A percentile compares a stretch with the other conserved stretches of the same genome.
Conservation (phyloP, 2,329 filamentous ascomycete genomes). For the Aspergillus calidoustus region DNA sequence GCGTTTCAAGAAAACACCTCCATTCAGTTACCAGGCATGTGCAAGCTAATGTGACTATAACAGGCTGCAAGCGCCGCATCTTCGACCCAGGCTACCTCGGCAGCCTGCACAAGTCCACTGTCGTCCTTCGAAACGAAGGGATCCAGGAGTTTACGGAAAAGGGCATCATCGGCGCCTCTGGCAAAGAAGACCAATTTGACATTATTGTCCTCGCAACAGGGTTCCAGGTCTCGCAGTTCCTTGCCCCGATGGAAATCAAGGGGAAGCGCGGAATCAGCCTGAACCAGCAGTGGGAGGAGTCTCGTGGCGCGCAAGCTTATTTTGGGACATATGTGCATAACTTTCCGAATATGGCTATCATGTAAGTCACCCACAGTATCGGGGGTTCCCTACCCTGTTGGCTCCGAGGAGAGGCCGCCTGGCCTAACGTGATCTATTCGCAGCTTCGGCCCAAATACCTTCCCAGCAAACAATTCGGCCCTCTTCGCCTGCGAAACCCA, state of each 20-base stretch:
- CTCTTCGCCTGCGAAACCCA: no score
- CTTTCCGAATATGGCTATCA: neutral
- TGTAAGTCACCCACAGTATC: neutral
- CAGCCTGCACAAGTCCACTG: neutral
- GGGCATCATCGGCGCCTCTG: neutral
- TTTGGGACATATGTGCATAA: neutral
- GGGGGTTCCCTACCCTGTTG: no score
- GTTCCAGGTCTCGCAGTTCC: neutral
- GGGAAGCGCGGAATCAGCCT: neutral
- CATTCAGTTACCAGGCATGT: no score
- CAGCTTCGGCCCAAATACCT: no score
- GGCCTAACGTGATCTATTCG: no score
- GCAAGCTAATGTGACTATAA: neutral
- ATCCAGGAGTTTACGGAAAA: neutral
- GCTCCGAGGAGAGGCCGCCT: no score
- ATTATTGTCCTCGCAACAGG: neutral
- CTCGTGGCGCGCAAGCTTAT: no score
- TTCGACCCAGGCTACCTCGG: neutral
- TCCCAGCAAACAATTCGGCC: no score
- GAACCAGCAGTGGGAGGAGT: neutral
- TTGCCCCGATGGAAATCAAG: neutral
- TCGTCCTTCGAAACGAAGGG: neutral
- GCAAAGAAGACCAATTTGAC: neutral
- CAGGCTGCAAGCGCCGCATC: neutral
- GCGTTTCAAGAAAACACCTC: no score